Evolutionary conservation across 192 early-diverging fungal species (phyloP), one percentile per base, ranked within the genome.

Genomic region (Coemansia sp.): DNA sequence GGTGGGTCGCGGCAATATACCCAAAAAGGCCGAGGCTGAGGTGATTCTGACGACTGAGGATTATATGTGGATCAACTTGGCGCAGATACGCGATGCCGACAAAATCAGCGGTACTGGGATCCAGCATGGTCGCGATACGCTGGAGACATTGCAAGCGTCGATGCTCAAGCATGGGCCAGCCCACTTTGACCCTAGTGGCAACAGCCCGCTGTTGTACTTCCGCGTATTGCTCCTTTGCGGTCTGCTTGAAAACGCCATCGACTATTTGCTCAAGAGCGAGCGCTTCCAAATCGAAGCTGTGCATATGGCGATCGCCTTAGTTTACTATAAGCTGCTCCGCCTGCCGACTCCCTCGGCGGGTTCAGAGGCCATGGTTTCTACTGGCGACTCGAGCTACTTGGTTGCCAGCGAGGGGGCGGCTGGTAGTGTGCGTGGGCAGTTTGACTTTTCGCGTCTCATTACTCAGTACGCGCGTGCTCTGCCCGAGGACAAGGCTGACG

Each of bases 181-280:
- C 9, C 87, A 92, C 69, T 99, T 93, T 69, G 85, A 88, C 67
- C 86, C 87, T 22, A 84, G 84, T 10, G 86, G 84, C 58, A 86
- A 77, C 69, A 89, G 89, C 71, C 90, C 89, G 49, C 75, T 91
- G 44, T 83, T 87, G 13, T 98, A 93, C 69, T 91, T 96, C 40
- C 88, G 87, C 52, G 89, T 94, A 15, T 86, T 99, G 29, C 62
- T 98, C 13, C 79, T 94, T 1, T 89, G 91, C 55, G 91, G 90
- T n/a, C 93, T 97, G 83, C 97, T 96, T 86, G 97, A 97, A 68
- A 73, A 83, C 71, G 95, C 95, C 9, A 78, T 96, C 20, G 78
- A 87, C 44, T 90, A 93, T 64, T 82, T 96, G 20, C 83, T 83
- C 41, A 86, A 86, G 59, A 69, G 82, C 22, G 88, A 87, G 18